Evolutionary conservation across 495 filamentous ascomycete genomes (phyloP).

Genomic region (Lepidopterella palustris): DNA sequence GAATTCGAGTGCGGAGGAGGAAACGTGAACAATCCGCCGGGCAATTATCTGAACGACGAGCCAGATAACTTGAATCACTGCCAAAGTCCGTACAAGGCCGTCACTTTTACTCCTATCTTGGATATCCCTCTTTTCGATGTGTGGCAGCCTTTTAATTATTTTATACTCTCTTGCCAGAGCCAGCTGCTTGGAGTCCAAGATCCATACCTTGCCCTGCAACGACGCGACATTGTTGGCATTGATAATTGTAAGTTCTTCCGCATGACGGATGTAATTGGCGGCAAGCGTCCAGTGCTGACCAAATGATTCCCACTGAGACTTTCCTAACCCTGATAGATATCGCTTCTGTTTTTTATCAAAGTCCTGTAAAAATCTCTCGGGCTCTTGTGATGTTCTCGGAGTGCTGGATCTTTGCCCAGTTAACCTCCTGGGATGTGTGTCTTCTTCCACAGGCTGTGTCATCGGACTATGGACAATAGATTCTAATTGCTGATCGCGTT

Average conservation of each 20-base stretch:
- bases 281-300: no score
- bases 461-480: not conserved
- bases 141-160: not conserved
- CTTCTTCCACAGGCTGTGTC: not conserved
- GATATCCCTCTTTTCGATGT: not conserved
- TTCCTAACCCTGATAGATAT: not conserved
- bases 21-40: no score
- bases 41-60: not conserved
- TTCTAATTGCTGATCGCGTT: not conserved
- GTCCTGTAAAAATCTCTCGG: not conserved
- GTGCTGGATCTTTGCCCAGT: no score
- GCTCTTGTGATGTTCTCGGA: no score
- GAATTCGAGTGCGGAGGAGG: not conserved
- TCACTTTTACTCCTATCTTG: not conserved
- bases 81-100: not conserved
- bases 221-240: not conserved
- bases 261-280: no score
- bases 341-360: not conserved
- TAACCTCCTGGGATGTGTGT: no score
- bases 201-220: not conserved
- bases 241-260: not conserved
- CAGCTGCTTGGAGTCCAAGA: not conserved
- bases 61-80: not conserved
- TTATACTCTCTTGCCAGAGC: not conserved
- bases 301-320: no score